These are phyloP conservation scores for Exophiala sideris DNA, from an alignment of 2,329 filamentous ascomycete species.

Conservation along the genomic window DNA sequence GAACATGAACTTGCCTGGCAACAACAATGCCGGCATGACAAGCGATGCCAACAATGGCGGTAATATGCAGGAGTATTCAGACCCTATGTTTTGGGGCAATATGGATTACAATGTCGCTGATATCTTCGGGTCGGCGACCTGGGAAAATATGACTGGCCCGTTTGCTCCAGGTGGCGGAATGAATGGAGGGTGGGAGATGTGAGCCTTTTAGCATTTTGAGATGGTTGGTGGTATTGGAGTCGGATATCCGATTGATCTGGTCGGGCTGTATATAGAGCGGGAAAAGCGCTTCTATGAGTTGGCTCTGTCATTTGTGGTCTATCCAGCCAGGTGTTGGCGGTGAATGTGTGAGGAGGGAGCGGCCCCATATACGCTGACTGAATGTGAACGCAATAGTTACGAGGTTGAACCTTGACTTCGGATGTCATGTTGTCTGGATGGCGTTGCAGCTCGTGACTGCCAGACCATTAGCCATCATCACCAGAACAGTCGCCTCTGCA, in stretches of 20 bases:
- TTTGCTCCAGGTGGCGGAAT: constrained; percentile 19
- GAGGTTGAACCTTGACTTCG: no score
- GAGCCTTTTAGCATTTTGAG: neutral
- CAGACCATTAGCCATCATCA: neutral
- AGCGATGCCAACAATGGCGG: constrained; percentile 7
- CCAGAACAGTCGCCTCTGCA: constrained; percentile 23
- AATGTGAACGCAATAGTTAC: no score
- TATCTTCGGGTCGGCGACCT: constrained; percentile 27
- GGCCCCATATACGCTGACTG: no score
- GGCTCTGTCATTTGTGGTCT: no score
- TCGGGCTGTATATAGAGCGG: neutral
- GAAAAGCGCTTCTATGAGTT: no score
- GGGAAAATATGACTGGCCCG: constrained; percentile 29
- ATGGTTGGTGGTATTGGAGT: neutral
- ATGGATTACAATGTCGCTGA: constrained; percentile 29
- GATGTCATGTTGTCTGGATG: neutral
- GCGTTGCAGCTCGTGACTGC: neutral
- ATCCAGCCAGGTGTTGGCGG: no score
- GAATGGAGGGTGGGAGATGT: constrained; percentile 22
- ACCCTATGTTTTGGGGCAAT: constrained; percentile 29
- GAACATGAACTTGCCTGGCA: constrained; percentile 18
- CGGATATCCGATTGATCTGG: neutral
- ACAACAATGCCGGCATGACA: neutral
- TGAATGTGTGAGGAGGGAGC: no score
- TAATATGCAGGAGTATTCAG: constrained; percentile 23